Conservation (phyloP, 2,329 filamentous ascomycete genomes). For the Fusarium palustre region DNA sequence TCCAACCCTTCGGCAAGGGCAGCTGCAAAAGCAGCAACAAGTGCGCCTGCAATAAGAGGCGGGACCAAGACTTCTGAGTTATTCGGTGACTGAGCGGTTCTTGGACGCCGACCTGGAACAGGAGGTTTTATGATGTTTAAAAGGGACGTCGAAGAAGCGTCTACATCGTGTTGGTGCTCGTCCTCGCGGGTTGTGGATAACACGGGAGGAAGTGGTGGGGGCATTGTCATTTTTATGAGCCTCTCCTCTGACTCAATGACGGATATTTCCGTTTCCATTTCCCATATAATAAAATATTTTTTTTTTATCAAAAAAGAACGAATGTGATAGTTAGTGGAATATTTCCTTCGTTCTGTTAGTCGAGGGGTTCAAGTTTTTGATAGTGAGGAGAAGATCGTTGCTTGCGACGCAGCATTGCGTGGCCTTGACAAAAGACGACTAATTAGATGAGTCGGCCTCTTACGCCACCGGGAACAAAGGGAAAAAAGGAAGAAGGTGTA, state of each 20-base stretch:
- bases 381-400: conserved; percentile 8
- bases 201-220: conserved; percentile 41
- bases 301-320: background rate
- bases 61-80: conserved; percentile 52
- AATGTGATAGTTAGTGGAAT: background rate
- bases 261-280: background rate
- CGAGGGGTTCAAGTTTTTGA: conserved; percentile 28
- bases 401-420: conserved; percentile 52
- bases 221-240: conserved; percentile 41
- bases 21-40: conserved; percentile 52
- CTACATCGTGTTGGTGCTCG: conserved; percentile 21
- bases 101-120: conserved; percentile 49
- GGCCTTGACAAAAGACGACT: conserved; percentile 49
- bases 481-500: background rate
- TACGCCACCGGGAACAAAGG: conserved; percentile 35
- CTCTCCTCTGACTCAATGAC: conserved; percentile 9
- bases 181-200: conserved; percentile 42
- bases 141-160: conserved; percentile 20
- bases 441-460: conserved; percentile 39
- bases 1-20: conserved; percentile 51
- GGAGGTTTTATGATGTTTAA: conserved; percentile 51
- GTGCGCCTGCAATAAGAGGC: conserved; percentile 52
- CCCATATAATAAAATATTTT: background rate
- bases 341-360: background rate
- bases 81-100: conserved; percentile 46